Evolutionary conservation across 2,329 filamentous ascomycete genomes (phyloP).

Genomic region (Cercospora janseana): DNA sequence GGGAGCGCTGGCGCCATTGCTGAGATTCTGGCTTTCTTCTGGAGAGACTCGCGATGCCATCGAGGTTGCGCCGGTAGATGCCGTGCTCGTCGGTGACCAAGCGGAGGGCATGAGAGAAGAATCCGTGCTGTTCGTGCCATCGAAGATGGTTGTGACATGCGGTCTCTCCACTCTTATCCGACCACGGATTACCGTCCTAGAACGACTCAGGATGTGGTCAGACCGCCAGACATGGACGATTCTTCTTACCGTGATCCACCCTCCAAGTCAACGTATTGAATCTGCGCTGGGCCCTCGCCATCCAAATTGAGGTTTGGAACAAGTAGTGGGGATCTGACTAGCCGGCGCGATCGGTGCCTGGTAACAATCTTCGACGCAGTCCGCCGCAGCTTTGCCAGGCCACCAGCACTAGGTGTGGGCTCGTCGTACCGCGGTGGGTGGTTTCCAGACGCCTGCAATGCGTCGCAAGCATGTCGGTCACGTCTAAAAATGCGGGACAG

Average conservation of each 20-base stretch:
- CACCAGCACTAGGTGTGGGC: background rate
- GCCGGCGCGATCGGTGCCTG: constrained; percentile 6
- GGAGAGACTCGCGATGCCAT: constrained; percentile 27
- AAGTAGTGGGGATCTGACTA: no score
- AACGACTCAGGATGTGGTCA: background rate
- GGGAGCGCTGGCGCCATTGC: constrained; percentile 24
- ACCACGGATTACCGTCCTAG: constrained; percentile 32
- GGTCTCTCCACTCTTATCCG: constrained; percentile 25
- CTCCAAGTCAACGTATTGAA: no score
- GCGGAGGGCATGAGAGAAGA: constrained; percentile 21
- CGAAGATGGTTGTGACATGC: constrained; percentile 29
- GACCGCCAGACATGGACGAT: no score
- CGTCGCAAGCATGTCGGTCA: constrained; percentile 5
- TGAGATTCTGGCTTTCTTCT: constrained; percentile 30
- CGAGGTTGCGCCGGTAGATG: constrained; percentile 39
- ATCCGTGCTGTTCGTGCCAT: constrained; percentile 18
- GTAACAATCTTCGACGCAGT: constrained; percentile 19
- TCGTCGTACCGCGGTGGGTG: constrained; percentile 7
- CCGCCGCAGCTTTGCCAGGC: constrained; percentile 18
- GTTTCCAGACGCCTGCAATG: constrained; percentile 1
- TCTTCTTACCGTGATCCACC: no score
- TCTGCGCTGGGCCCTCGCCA: no score
- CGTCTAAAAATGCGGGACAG: constrained; percentile 21
- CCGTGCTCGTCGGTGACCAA: constrained; percentile 34
- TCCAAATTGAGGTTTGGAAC: no score